Evolutionary conservation across 306 rosid species (phyloP).

Genomic region (Ammopiptanthus mongolicus): DNA sequence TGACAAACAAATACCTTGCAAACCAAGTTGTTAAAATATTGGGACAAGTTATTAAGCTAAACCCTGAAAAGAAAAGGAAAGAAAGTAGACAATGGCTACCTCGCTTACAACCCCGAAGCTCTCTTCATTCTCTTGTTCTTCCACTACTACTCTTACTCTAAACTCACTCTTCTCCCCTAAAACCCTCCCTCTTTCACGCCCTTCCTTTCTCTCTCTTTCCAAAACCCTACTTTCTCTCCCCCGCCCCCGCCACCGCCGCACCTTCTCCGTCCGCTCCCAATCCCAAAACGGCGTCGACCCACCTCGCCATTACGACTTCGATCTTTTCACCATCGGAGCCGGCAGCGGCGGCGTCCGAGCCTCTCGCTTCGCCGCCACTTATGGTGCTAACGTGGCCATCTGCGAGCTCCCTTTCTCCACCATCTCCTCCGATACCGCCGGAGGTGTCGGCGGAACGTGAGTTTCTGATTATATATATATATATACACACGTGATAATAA

Average conservation of each 20-base stretch:
- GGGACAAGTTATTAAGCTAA: too few species aligned
- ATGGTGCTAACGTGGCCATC: conserved; percentile 73
- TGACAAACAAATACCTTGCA: too few species aligned
- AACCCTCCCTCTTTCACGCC: conserved; percentile 12
- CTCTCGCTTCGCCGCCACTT: conserved; percentile 69
- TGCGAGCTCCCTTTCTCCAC: conserved; percentile 96
- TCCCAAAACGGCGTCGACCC: conserved; percentile 50
- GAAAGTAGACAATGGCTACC: conserved; percentile 25
- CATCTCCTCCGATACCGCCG: conserved; percentile 75
- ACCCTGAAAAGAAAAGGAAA: neutral
- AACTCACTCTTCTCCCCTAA: conserved; percentile 14
- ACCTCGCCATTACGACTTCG: conserved; percentile 60
- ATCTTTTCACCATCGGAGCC: conserved; percentile 90
- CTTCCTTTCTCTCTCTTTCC: neutral
- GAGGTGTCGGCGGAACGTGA: conserved; percentile 98
- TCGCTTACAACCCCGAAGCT: conserved; percentile 16
- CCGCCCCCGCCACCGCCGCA: conserved; percentile 15
- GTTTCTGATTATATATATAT: conserved; percentile 1
- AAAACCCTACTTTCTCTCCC: conserved; percentile 23
- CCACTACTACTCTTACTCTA: conserved; percentile 21
- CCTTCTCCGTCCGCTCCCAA: conserved; percentile 36
- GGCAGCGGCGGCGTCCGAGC: conserved; percentile 98
- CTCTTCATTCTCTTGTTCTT: conserved; percentile 14
- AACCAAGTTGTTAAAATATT: too few species aligned
- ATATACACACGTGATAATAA: too few species aligned